Percentiles rank a stretch among this genome's conserved stretches.
These are phyloP conservation scores for Trichophaea hybrida DNA, from an alignment of 2,329 filamentous ascomycete genomes.

Conservation along the genomic window DNA sequence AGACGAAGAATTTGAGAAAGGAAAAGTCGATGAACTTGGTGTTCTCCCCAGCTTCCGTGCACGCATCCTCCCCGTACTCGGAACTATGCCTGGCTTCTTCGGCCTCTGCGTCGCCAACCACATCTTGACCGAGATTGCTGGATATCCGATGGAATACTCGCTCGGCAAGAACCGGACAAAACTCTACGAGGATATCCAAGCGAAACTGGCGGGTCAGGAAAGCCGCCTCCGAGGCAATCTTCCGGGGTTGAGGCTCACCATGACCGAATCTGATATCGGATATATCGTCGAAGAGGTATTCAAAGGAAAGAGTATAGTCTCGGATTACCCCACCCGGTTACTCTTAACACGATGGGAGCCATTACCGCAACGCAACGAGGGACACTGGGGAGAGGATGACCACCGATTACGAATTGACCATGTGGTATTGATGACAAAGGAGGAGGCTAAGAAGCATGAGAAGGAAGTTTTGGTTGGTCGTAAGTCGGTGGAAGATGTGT, in stretches of 20 bases:
- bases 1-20: conserved; percentile 78
- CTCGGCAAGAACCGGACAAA: conserved; percentile 73
- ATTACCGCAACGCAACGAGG: conserved; percentile 38
- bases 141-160: conserved; percentile 75
- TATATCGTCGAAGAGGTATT: conserved; percentile 86
- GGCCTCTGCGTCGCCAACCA: conserved; percentile 86
- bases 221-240: conserved; percentile 45
- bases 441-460: conserved; percentile 69
- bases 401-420: conserved; percentile 70
- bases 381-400: conserved; percentile 41
- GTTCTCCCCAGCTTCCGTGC: conserved; percentile 86
- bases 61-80: conserved; percentile 83
- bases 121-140: conserved; percentile 64
- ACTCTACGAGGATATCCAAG: conserved; percentile 75
- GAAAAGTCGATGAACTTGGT: conserved; percentile 48
- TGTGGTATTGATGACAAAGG: conserved; percentile 83
- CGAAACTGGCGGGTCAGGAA: conserved; percentile 60
- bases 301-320: conserved; percentile 66
- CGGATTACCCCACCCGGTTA: conserved; percentile 64
- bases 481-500: conserved; percentile 56
- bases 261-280: conserved; percentile 66
- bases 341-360: conserved; percentile 61
- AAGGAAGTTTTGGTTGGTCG: conserved; percentile 59
- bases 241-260: conserved; percentile 61
- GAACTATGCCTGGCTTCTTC: conserved; percentile 95